phyloP scores from a whole-genome alignment of 805 yeast genomes.

The Wickerhamiella brachini region DNA sequence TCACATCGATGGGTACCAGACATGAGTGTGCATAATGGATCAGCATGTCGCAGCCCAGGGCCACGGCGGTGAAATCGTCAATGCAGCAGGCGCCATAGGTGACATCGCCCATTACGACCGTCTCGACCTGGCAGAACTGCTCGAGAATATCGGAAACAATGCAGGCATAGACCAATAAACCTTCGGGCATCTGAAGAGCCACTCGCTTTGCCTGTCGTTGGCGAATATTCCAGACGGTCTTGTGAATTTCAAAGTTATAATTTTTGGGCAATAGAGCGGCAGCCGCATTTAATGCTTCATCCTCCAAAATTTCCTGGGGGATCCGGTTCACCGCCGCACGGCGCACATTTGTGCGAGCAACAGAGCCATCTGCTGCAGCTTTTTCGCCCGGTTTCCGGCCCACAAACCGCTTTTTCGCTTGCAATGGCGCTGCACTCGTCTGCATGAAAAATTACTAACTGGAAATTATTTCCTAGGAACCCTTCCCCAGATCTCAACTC shows the following conservation, averaged over 20 bases:
- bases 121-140: constrained; percentile 78
- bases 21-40: constrained; percentile 97
- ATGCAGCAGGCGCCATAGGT: constrained; percentile 98
- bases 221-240: constrained; percentile 84
- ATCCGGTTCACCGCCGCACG: constrained; percentile 61
- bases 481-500: background rate
- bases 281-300: constrained; percentile 73
- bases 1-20: constrained; percentile 86
- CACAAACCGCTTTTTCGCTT: constrained; percentile 45
- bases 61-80: constrained; percentile 88
- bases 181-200: constrained; percentile 96
- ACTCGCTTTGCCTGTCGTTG: constrained; percentile 67
- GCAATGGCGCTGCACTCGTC: background rate
- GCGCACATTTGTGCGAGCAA: constrained; percentile 20
- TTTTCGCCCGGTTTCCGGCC: constrained; percentile 32
- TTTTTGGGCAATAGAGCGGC: constrained; percentile 71
- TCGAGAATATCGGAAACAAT: constrained; percentile 84
- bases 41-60: constrained; percentile 85
- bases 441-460: background rate
- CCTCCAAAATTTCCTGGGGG: constrained; percentile 71
- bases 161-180: constrained; percentile 74
- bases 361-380: constrained; percentile 10
- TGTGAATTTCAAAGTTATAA: constrained; percentile 91
- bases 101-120: constrained; percentile 95
- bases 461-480: background rate